A percentile compares a stretch with the other conserved stretches of the same genome.
These are phyloP conservation scores for Pleurotus cornucopiae DNA, from an alignment of 768 basidiomycete genomes.

Conservation along the genomic window DNA sequence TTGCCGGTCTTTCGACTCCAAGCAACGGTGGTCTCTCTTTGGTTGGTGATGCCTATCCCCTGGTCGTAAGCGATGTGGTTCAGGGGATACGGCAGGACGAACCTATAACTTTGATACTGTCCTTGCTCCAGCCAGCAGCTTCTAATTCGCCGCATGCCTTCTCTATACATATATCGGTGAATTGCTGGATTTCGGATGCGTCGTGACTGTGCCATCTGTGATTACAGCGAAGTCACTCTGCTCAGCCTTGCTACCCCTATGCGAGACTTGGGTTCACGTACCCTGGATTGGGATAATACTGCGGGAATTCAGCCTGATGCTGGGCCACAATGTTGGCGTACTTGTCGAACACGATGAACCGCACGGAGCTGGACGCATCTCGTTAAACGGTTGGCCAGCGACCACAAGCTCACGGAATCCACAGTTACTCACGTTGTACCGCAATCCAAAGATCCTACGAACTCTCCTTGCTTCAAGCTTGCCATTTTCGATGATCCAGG, in stretches of 20 bases:
- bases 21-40: conserved; percentile 91
- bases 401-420: not conserved
- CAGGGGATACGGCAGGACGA: not conserved
- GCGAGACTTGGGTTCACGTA: conserved; percentile 23
- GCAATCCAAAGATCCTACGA: conserved; percentile 91
- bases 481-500: conserved; percentile 14
- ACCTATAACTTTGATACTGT: conserved; percentile 92
- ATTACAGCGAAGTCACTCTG: conserved; percentile 6
- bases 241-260: not conserved
- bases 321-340: conserved; percentile 84
- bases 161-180: conserved; percentile 72
- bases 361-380: conserved; percentile 58
- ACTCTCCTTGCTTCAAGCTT: conserved; percentile 60
- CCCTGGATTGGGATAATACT: conserved; percentile 90
- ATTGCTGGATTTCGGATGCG: conserved; percentile 72
- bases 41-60: conserved; percentile 83
- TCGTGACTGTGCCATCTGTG: conserved; percentile 95
- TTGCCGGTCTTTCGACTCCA: conserved; percentile 92
- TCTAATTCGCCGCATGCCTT: conserved; percentile 70
- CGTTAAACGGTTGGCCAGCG: not conserved
- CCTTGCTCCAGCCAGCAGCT: conserved; percentile 67
- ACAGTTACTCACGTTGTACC: conserved; percentile 77
- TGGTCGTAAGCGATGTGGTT: conserved; percentile 10
- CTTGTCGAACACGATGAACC: conserved; percentile 89
- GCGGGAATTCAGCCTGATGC: conserved; percentile 90